These are phyloP conservation scores for Aspergillus glaucus DNA, from an alignment of 2,329 filamentous ascomycete genomes.

Conservation along the genomic window DNA sequence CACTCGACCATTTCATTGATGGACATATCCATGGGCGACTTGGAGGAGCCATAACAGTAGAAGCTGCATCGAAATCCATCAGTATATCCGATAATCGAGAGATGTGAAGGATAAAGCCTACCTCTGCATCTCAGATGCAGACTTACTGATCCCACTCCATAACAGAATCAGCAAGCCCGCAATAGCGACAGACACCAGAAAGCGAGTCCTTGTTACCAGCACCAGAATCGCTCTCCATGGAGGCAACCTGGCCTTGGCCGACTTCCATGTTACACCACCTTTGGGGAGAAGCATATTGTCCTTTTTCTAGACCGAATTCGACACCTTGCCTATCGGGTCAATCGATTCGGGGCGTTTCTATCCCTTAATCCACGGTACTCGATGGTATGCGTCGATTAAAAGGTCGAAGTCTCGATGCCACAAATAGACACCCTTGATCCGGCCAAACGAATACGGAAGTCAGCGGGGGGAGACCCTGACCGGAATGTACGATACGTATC, in stretches of 20 bases:
- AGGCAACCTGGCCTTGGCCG: conserved; percentile 71
- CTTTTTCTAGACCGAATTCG: not conserved
- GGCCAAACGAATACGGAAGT: too few relatives aligned
- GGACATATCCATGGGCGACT: conserved; percentile 93
- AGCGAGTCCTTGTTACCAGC: conserved; percentile 68
- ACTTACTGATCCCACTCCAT: conserved; percentile 79
- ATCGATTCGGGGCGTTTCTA: too few relatives aligned
- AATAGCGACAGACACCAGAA: conserved; percentile 67
- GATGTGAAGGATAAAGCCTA: conserved; percentile 39
- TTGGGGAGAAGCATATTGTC: conserved; percentile 78
- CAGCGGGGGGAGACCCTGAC: too few relatives aligned
- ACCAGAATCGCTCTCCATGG: conserved; percentile 65
- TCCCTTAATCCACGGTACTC: too few relatives aligned
- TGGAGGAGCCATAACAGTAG: conserved; percentile 93
- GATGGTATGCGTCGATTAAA: too few relatives aligned
- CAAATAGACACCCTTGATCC: too few relatives aligned
- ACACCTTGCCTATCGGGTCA: too few relatives aligned
- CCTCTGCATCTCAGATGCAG: conserved; percentile 86
- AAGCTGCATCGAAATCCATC: conserved; percentile 54
- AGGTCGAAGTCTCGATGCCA: too few relatives aligned
- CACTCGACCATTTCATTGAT: conserved; percentile 85
- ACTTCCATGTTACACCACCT: conserved; percentile 87
- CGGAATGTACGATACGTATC: too few relatives aligned
- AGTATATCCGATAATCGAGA: conserved; percentile 3
- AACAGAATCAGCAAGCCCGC: conserved; percentile 68